Evolutionary conservation across 2,329 filamentous ascomycete species (phyloP).

Genomic region (Daldinia sp.): DNA sequence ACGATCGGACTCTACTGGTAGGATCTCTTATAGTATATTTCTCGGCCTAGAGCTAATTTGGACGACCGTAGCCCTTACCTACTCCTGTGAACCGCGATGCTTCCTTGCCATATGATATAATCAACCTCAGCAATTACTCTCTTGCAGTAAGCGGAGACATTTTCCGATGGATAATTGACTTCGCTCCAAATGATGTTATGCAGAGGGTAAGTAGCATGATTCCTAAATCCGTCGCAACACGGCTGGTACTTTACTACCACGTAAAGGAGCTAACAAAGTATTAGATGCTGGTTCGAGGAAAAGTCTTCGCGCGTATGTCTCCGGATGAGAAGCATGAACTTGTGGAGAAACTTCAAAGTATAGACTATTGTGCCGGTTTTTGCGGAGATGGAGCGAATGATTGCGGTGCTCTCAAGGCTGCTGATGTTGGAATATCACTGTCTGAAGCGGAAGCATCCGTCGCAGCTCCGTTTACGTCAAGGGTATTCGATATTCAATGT

Average conservation of each 20-base stretch:
- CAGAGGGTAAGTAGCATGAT: slow-evolving; percentile 61
- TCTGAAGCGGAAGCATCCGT: slow-evolving; percentile 98
- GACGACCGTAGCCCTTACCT: slow-evolving; percentile 67
- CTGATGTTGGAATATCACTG: slow-evolving; percentile 95
- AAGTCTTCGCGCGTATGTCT: slow-evolving; percentile 98
- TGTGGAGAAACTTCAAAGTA: slow-evolving; percentile 94
- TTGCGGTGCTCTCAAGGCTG: slow-evolving; percentile 94
- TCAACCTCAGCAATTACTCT: slow-evolving; percentile 84
- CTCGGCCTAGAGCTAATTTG: slow-evolving; percentile 1
- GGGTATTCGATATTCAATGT: slow-evolving; percentile 95
- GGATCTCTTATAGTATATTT: slow-evolving; percentile 35
- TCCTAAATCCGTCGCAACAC: not conserved
- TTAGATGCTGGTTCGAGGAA: slow-evolving; percentile 87
- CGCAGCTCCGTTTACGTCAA: slow-evolving; percentile 95
- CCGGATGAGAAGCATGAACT: slow-evolving; percentile 98
- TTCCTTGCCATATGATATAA: slow-evolving; percentile 85
- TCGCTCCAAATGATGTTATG: slow-evolving; percentile 80
- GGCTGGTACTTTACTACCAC: not conserved
- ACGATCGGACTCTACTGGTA: slow-evolving; percentile 78
- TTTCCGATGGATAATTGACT: slow-evolving; percentile 96
- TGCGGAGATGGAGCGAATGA: slow-evolving; percentile 98
- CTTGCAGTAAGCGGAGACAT: slow-evolving; percentile 91
- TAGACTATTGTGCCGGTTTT: slow-evolving; percentile 95
- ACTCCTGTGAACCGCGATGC: slow-evolving; percentile 76
- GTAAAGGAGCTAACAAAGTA: slow-evolving; percentile 19